phyloP scores from a whole-genome alignment of 129 eudicot species.

The Artemisia tridentata region DNA sequence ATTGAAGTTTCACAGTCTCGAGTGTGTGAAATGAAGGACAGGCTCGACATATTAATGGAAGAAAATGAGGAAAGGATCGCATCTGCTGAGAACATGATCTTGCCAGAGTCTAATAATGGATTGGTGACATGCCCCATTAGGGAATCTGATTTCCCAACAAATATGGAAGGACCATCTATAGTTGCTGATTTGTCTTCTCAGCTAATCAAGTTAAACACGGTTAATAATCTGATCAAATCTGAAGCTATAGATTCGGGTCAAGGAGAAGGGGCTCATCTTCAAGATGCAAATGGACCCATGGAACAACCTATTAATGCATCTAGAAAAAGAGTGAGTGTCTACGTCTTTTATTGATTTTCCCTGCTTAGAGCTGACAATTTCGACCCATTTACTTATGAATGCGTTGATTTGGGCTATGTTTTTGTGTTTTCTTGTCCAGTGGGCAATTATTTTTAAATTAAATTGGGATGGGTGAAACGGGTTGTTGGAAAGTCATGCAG shows the following conservation, averaged over 20 bases:
- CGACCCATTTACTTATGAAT: neutral
- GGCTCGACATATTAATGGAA: conserved; percentile 34
- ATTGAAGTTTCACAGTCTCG: conserved; percentile 51
- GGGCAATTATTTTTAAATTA: neutral
- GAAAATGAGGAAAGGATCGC: conserved; percentile 48
- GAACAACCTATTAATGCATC: conserved; percentile 36
- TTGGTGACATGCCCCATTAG: conserved; percentile 35
- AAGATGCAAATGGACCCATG: conserved; percentile 36
- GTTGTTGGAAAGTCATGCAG: neutral
- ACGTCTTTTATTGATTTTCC: neutral
- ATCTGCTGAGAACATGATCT: conserved; percentile 29
- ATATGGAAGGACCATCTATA: conserved; percentile 35
- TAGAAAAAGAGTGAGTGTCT: conserved; percentile 42
- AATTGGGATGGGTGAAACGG: neutral
- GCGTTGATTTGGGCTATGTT: neutral
- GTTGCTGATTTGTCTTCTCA: conserved; percentile 54
- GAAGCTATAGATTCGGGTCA: conserved; percentile 43
- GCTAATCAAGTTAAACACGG: conserved; percentile 35
- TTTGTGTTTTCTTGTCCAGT: neutral
- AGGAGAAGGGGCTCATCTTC: conserved; percentile 37
- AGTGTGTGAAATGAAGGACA: conserved; percentile 44
- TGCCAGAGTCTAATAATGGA: conserved; percentile 35
- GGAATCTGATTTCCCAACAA: conserved; percentile 35
- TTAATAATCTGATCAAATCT: conserved; percentile 22
- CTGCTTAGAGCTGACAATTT: neutral